Base-by-base conservation (phyloP, 306 rosid genomes). In the Rosa chinensis region DNA sequence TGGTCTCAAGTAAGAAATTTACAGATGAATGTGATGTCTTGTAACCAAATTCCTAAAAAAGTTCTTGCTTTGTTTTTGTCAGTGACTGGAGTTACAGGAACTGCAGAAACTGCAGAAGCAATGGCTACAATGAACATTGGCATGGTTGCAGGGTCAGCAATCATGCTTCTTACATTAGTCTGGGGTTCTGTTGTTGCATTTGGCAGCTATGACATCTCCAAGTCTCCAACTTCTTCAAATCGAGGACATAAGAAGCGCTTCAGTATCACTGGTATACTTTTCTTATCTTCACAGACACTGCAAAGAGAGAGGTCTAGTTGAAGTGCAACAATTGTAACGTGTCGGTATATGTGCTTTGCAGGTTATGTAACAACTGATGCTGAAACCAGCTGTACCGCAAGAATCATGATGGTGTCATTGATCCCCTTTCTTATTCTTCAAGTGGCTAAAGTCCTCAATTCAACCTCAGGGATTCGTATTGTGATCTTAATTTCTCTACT, bases 341-440 rank as follows among this genome's bases (percentile, higher is more conserved):
- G 55, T 43, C 1, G 10, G 44, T 75, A 44, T 9, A 42, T 61
- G 5, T 28, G 11, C 13, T 10, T 55, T 82, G 49, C 78, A 82
- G 88, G 86, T 66, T 72, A 72, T 79, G 74, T 82, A 21, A 76
- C 77, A 25, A 75, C 73, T 64, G 86, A 85, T 42, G 73, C 43
- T 21, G 82, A 82, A 7, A 82, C 88, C 5, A 21, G 20, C 43
- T 14, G 32, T 16, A 82, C 79, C 66, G 83, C 88, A 39, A 79
- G 86, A 76, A 48, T 85, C 43, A 76, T 85, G 86, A 6, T 79
- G 32, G 42, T 76, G 28, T 82, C 88, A 7, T 17, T 82, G 55
- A 75, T 82, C 74, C 88, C 88, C 11, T 85, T 76, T 79, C 81
- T 82, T 50, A 59, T 85, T 59, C 86, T 85, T 58, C 84, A 76